Evolutionary conservation across 768 basidiomycete species (phyloP).

Genomic region (Butyriboletus loyo): DNA sequence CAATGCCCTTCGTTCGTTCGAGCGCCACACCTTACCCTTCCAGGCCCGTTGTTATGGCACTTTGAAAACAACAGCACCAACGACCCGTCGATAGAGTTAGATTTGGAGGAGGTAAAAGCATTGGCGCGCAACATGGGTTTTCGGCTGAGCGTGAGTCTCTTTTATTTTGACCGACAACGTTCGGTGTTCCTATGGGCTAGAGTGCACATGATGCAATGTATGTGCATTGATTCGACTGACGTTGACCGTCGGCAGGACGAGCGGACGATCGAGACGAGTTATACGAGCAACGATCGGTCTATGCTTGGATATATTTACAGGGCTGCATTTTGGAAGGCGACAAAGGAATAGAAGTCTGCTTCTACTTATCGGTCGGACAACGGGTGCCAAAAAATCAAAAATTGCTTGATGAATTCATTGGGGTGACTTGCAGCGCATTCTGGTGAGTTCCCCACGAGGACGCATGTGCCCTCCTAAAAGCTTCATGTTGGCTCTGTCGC

Average conservation of each 20-base stretch:
- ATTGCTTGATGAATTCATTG: neutral
- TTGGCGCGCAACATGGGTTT: constrained; percentile 78
- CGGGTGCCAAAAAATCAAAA: neutral
- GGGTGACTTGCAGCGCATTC: neutral
- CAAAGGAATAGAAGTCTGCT: constrained; percentile 28
- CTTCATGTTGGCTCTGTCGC: neutral
- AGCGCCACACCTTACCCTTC: no score
- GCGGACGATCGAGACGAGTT: constrained; percentile 74
- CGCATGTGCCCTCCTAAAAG: neutral
- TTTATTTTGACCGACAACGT: neutral
- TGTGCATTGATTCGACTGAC: neutral
- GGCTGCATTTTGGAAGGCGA: constrained; percentile 81
- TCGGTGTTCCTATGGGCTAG: neutral
- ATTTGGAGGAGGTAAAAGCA: constrained; percentile 82
- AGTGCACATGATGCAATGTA: no score
- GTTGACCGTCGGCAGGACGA: constrained; percentile 71
- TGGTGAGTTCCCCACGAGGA: neutral
- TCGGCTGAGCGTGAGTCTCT: constrained; percentile 61
- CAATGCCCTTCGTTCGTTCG: neutral
- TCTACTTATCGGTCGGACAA: neutral
- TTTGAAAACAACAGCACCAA: constrained; percentile 85
- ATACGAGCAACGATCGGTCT: constrained; percentile 75
- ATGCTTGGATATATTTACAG: constrained; percentile 88
- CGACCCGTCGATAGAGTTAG: constrained; percentile 83
- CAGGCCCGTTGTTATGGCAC: constrained; percentile 95